A percentile compares a stretch with the other conserved stretches of the same genome.
These are phyloP conservation scores for Aspergillus ellipticus DNA, from an alignment of 495 filamentous ascomycete species.

Conservation along the genomic window DNA sequence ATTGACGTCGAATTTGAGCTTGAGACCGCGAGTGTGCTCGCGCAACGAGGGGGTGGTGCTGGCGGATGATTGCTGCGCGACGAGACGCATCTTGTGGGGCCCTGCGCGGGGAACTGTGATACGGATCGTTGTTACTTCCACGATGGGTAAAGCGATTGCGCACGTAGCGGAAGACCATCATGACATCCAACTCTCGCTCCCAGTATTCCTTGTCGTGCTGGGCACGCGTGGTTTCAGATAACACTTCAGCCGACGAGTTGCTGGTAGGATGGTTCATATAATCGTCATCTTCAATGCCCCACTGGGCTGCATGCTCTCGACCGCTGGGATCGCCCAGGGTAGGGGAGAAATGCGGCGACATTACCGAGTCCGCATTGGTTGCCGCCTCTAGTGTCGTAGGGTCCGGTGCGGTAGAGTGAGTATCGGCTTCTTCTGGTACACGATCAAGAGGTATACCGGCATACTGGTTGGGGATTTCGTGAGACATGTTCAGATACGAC, in stretches of 20 bases:
- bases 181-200: constrained; percentile 81
- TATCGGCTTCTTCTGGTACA: constrained; percentile 24
- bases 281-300: constrained; percentile 66
- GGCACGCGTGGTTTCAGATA: constrained; percentile 30
- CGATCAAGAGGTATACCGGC: constrained; percentile 48
- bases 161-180: constrained; percentile 84
- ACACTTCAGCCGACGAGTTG: constrained; percentile 21
- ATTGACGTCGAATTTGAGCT: constrained; percentile 50
- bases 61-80: constrained; percentile 75
- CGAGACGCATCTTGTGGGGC: constrained; percentile 62
- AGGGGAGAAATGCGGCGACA: constrained; percentile 43
- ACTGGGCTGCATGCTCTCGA: constrained; percentile 54
- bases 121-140: constrained; percentile 34
- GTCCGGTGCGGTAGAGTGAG: constrained; percentile 11
- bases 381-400: constrained; percentile 22
- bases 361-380: constrained; percentile 26
- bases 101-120: constrained; percentile 32
- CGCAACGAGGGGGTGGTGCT: constrained; percentile 79
- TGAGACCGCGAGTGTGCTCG: constrained; percentile 45
- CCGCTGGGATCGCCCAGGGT: constrained; percentile 36
- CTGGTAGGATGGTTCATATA: constrained; percentile 15
- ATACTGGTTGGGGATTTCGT: constrained; percentile 44
- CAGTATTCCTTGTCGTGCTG: constrained; percentile 68
- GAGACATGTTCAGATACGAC: constrained; percentile 56
- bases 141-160: constrained; percentile 63